Evolutionary conservation across 495 filamentous ascomycete species (phyloP), one percentile per base, ranked within the genome.

Genomic region (Xylaria cubensis): DNA sequence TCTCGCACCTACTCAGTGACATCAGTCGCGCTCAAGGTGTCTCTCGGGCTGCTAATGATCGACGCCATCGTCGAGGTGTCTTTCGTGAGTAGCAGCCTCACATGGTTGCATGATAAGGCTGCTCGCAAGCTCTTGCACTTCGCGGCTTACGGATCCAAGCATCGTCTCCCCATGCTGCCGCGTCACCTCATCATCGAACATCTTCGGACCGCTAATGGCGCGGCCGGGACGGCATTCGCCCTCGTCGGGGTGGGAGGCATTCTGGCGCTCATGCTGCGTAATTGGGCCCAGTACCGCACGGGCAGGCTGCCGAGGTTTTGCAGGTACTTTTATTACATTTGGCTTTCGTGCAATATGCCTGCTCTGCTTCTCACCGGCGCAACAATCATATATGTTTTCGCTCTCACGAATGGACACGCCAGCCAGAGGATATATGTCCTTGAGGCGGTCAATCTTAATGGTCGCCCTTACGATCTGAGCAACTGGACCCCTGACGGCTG

Each of bases 401-500:
- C 84, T 55, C 76, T 87, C 44, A 85, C 83, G 2, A 75, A 81
- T 53, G 75, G 72, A 61, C 84, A 82, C 32, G 75, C 75, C 10
- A 79, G 79, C 10, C 86, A 87, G 68, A 69, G 50, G 3, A 87
- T 89, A 64, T 78, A 83, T 69, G 24, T 72, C 12, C 41, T 50
- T 0, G 53, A 85, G 29, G 84, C 83, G 17, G 46, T 63, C 21
- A 72, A 77, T 21, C 75, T 78, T 21, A 75, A 84, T n/a, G 74
- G 74, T 17, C 68, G 75, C 36, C 58, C 75, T n/a, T 90, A 90
- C 72, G 80, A 84, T 1, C 63, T 76, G 41, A 75, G 82, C 24
- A 62, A 71, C 2, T 90, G 88, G 88, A 87, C 87, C 26, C 87
- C 88, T 19, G 85, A 86, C 78, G 88, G 80, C 63, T 90, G 88